Evolutionary conservation across 371 early-diverging fungal species (phyloP), one percentile per base, ranked within the genome.

Genomic region (Syncephalastrum racemosum): DNA sequence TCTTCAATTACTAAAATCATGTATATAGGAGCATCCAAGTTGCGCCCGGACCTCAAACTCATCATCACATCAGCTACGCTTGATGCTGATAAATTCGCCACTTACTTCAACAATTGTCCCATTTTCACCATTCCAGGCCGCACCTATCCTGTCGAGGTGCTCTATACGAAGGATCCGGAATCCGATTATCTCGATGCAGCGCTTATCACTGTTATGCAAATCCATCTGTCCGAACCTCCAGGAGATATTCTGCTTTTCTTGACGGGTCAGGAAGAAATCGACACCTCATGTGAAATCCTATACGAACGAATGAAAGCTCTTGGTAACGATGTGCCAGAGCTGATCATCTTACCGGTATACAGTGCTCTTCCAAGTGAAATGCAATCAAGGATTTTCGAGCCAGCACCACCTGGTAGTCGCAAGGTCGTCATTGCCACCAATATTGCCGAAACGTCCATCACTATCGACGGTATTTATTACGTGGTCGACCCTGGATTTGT

Each of bases 401-500:
- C 95, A 4, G 88, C 98, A 6, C 94, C 96, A 31, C 89, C 90
- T 1, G 95, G 94, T 4, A 74, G 86, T 46, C 89, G 98, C 59
- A 98, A 99, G 73, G 89, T 96, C 13, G 95, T 99, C 39, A 89
- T 99, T 61, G 92, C 99, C 24, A 99, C 99, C 16, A 99, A 99
- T 68, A 98, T 99, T 69, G 97, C 98, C 20, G 99, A 99, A 71
- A 99, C 99, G 0, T 96, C 96, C n/a, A 90, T 99, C 53, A 99
- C 99, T 1, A 98, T 99, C 62, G 97, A 98, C 59, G 96, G 98
- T 40, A 93, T 99, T 53, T 94, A 89, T 60, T 99, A 98, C 66
- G 99, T 99, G 14, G 86, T 99, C 14, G 99, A 99, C 67, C 93
- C 94, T 41, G 99, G 99, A 6, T 94, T 98, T 68, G 95, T 94